phyloP scores from a whole-genome alignment of 2,329 filamentous ascomycete species.

The Ceratocystis colombiana region DNA sequence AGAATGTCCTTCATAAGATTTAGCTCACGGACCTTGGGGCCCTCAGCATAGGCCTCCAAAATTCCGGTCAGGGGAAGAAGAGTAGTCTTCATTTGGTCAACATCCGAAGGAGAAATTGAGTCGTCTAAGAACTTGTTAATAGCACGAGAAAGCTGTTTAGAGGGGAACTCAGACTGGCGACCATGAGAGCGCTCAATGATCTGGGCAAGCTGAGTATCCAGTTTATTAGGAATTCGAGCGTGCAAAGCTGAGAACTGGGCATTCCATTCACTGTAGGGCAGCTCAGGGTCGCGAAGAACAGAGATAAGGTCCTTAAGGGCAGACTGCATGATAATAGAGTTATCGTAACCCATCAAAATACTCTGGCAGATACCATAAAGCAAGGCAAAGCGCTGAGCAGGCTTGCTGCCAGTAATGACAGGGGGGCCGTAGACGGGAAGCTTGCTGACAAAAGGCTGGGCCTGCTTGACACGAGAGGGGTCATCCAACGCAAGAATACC shows the following conservation, averaged over 20 bases:
- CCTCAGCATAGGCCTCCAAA: constrained; percentile 70
- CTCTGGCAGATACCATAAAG: constrained; percentile 70
- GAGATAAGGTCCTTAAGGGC: constrained; percentile 83
- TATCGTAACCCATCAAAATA: constrained; percentile 89
- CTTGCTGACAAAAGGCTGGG: constrained; percentile 83
- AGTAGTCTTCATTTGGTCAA: constrained; percentile 59
- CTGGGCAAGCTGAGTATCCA: constrained; percentile 71
- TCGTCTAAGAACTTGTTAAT: constrained; percentile 85
- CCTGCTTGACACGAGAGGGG: constrained; percentile 91
- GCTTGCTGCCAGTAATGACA: constrained; percentile 80
- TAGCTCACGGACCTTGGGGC: constrained; percentile 84
- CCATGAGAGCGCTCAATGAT: constrained; percentile 74
- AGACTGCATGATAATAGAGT: constrained; percentile 86
- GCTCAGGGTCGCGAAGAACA: constrained; percentile 76
- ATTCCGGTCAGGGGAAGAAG: constrained; percentile 68
- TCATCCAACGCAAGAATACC: constrained; percentile 93
- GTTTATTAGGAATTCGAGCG: constrained; percentile 89
- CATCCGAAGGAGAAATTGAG: constrained; percentile 62
- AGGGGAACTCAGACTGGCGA: constrained; percentile 78
- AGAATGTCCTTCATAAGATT: constrained; percentile 70
- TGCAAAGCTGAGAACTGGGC: constrained; percentile 95
- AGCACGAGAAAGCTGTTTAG: constrained; percentile 74
- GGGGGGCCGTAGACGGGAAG: constrained; percentile 79
- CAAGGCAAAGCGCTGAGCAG: constrained; percentile 73
- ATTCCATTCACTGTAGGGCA: constrained; percentile 94